Conservation (phyloP, 257 asterid genomes). For the Solanum chilense region DNA sequence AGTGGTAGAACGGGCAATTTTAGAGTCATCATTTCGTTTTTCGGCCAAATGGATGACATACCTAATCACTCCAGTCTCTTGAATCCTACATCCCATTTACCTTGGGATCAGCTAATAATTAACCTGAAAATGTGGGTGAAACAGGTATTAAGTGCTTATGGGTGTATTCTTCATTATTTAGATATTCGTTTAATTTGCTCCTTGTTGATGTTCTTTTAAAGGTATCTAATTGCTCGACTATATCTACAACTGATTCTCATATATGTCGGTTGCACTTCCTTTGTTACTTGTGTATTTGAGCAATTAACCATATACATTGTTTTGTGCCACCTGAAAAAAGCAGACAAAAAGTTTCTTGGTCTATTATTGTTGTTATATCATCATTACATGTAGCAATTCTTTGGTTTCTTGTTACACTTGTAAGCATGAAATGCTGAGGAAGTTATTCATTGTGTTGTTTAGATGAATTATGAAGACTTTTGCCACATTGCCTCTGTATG, state of each 20-base stretch:
- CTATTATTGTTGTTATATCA: neutral
- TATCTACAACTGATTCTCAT: neutral
- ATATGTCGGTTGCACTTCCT: neutral
- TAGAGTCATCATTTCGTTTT: neutral
- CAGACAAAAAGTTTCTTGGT: neutral
- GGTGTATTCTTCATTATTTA: neutral
- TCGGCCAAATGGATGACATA: neutral
- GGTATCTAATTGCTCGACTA: neutral
- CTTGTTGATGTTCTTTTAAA: neutral
- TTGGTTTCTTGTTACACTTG: neutral
- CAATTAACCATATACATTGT: neutral
- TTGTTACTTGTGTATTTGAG: neutral
- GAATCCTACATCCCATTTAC: neutral
- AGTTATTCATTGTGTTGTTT: constrained; percentile 7
- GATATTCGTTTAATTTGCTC: neutral
- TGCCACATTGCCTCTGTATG: constrained; percentile 99
- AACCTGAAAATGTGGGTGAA: neutral
- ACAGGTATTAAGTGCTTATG: neutral
- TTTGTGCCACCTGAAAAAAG: neutral
- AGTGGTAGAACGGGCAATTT: neutral
- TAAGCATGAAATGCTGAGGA: constrained; percentile 17
- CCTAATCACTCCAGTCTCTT: neutral
- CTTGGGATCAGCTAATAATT: neutral
- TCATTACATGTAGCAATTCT: neutral
- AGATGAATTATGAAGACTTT: constrained; percentile 99